These are phyloP conservation scores for Myxozyma sirexii DNA, from an alignment of 805 yeast species.

Conservation along the genomic window DNA sequence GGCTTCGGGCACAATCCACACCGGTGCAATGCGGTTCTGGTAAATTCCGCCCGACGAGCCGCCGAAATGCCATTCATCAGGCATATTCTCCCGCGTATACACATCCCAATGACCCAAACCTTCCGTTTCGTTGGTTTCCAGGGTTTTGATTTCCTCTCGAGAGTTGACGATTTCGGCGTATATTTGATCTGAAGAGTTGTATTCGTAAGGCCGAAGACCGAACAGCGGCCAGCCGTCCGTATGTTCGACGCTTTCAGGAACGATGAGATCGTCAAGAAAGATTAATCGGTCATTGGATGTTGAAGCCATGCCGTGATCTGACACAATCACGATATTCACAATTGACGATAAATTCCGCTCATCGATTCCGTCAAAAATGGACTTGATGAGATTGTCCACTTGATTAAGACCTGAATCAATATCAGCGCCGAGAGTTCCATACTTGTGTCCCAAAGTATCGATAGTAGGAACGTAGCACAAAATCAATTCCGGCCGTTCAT, in stretches of 20 bases:
- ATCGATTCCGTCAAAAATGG: slow-evolving; percentile 52
- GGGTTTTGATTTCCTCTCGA: slow-evolving; percentile 37
- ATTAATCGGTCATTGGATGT: slow-evolving; percentile 70
- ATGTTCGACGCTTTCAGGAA: slow-evolving; percentile 57
- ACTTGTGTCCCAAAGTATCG: slow-evolving; percentile 74
- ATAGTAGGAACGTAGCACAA: slow-evolving; percentile 79
- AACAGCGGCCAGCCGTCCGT: slow-evolving; percentile 85
- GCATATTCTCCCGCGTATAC: slow-evolving; percentile 58
- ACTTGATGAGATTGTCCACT: slow-evolving; percentile 67
- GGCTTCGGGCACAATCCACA: slow-evolving; percentile 81
- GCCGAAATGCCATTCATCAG: slow-evolving; percentile 60
- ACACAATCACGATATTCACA: slow-evolving; percentile 74
- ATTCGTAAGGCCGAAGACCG: slow-evolving; percentile 64
- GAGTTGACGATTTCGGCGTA: slow-evolving; percentile 48
- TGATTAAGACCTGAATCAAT: slow-evolving; percentile 56
- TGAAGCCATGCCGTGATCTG: slow-evolving; percentile 95
- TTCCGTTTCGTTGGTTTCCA: slow-evolving; percentile 27
- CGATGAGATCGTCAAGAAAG: slow-evolving; percentile 71
- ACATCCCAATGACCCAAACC: slow-evolving; percentile 46
- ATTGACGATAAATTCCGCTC: slow-evolving; percentile 62
- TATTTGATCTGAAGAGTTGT: slow-evolving; percentile 49
- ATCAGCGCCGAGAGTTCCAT: slow-evolving; percentile 67
- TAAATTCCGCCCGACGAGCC: slow-evolving; percentile 46
- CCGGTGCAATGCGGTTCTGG: slow-evolving; percentile 71
- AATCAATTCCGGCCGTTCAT: slow-evolving; percentile 73